Evolutionary conservation across 148 eudicot genomes (phyloP).

Genomic region (Chenopodium suecicum): DNA sequence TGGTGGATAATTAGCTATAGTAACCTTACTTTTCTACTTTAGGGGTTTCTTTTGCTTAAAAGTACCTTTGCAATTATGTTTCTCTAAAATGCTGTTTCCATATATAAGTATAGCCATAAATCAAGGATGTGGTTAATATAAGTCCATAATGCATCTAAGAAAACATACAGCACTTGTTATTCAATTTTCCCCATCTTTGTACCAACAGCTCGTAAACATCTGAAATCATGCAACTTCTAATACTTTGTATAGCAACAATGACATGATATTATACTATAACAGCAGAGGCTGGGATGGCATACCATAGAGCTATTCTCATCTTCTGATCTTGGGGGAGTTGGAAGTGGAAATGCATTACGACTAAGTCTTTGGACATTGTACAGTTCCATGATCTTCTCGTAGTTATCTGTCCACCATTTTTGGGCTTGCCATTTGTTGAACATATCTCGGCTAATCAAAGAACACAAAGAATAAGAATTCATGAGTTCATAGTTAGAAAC

Average conservation of each 20-base stretch:
- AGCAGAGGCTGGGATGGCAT: background rate
- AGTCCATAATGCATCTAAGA: background rate
- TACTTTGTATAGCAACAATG: background rate
- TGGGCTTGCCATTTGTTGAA: conserved; percentile 98
- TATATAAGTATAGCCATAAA: background rate
- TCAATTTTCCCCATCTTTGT: background rate
- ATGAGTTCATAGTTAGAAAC: background rate
- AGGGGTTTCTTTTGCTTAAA: background rate
- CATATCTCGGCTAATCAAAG: conserved; percentile 72
- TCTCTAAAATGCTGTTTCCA: background rate
- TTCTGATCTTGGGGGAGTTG: conserved; percentile 66
- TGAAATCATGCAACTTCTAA: background rate
- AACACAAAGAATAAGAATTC: conserved; percentile 13
- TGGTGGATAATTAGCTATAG: too few species aligned
- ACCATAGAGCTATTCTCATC: conserved; percentile 53
- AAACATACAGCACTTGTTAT: background rate
- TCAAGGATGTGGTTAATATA: background rate
- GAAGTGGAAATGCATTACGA: conserved; percentile 86
- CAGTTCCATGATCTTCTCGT: conserved; percentile 86
- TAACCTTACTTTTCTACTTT: background rate
- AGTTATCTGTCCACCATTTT: conserved; percentile 97
- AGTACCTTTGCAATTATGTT: too few species aligned
- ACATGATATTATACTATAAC: too few species aligned
- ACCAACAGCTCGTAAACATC: background rate
- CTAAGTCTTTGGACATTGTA: conserved; percentile 91